Conservation (phyloP, 208 protist species). For the Leishmania braziliensis region DNA sequence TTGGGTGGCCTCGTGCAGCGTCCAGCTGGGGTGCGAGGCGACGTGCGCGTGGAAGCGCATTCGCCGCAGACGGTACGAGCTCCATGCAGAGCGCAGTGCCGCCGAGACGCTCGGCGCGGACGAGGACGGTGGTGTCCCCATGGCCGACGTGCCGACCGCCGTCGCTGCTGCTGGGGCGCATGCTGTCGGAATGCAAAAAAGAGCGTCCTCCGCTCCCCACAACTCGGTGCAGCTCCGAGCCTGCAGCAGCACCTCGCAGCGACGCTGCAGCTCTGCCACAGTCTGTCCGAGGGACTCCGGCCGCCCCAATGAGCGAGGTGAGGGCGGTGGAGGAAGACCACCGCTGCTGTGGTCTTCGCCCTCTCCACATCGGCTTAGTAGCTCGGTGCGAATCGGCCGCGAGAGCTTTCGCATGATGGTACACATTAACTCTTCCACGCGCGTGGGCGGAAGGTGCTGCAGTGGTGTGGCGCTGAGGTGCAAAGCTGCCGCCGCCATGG, state of each 20-base stretch:
- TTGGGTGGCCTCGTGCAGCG: constrained; percentile 30
- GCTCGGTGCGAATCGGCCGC: constrained; percentile 28
- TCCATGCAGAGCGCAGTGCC: not conserved
- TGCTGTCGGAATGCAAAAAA: constrained; percentile 15
- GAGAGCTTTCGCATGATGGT: constrained; percentile 19
- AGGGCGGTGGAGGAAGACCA: not conserved
- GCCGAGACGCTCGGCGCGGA: not conserved
- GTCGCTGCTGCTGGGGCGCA: no score
- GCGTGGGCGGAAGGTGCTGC: constrained; percentile 7
- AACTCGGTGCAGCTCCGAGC: constrained; percentile 31
- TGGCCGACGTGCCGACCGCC: not conserved
- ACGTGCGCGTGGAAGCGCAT: constrained; percentile 27
- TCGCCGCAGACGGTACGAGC: constrained; percentile 18
- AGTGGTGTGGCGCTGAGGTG: constrained; percentile 35
- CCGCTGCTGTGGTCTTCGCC: not conserved
- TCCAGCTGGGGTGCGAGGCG: constrained; percentile 29
- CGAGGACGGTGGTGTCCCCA: not conserved
- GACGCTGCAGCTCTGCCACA: constrained; percentile 25
- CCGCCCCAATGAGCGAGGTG: not conserved
- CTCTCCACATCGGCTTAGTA: constrained; percentile 22
- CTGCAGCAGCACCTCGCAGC: constrained; percentile 30
- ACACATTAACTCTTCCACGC: constrained; percentile 23
- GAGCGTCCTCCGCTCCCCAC: constrained; percentile 24
- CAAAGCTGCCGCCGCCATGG: constrained; percentile 31
- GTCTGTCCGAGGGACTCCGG: constrained; percentile 4